Base-by-base conservation (phyloP, 352 stramenopile genomes). In the Globisporangium rhizosaccharum region DNA sequence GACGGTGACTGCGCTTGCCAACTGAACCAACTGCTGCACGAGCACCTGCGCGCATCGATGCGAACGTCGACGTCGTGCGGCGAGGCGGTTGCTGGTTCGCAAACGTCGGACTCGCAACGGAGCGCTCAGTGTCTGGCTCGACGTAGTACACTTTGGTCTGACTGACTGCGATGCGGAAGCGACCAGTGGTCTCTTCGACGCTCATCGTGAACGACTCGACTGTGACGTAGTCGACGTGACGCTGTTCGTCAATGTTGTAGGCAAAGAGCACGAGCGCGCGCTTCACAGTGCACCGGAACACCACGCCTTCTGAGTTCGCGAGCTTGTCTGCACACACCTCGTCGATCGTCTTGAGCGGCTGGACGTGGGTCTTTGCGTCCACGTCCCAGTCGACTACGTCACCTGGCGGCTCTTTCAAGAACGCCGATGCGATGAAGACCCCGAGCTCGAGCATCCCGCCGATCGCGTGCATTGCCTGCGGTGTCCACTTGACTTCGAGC, bases 401-500 rank as follows among this genome's bases (percentile, higher is more conserved):
- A n/a, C 15, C 12, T 46, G 2, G 39, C 20, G 3, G n/a, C 23
- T 65, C 46, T 42, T 51, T 42, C 33, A 85, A 23, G 5, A 86
- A 56, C 5, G 78, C 53, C 7, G 70, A 57, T 41, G 73, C 33
- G 0, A 68, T 61, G 51, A 80, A 75, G 23, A 90, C 57, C 2
- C 72, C 73, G n/a, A 94, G 51, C 42, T 91, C 76, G 2, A 90
- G 45, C 42, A 82, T 56, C 1, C 80, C 82, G 3, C 76, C 84
- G 20, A 94, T 78, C 1, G 73, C 70, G 56, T 91, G 80, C 12
- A 94, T 61, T 0, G 76, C 70, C 36, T 86, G 70, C 7, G 80
- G 69, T 3, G 71, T 70, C 78, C 81, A 94, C 39, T 83, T 83
- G 1, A 87, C 63, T 60, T 94, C 79, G 7, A 92, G 61, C 80